Evolutionary conservation across 768 basidiomycete genomes (phyloP), one percentile per base, ranked within the genome.

Genomic region (Flagelloscypha sp.): DNA sequence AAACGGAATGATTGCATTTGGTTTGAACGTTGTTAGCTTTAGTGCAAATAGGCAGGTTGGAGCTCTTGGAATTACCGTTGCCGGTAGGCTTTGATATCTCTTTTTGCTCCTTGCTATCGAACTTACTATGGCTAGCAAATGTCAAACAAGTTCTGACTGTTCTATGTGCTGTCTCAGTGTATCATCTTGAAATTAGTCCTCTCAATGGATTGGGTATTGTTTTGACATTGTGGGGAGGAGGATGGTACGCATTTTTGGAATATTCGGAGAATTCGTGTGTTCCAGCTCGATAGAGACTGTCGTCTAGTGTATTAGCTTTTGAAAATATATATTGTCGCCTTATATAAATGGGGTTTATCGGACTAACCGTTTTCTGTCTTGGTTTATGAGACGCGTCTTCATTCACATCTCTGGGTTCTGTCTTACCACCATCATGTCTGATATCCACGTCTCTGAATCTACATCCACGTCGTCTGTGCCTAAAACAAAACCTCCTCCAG

Each of bases 121-220:
- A 50, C 36, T 5, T 23, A 8, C n/a, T 21, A 24, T 42, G 18
- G 12, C 37, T 37, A 85, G 86, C 78, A 35, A 90, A 92, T 55
- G 80, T 94, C 33, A 97, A 97, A 58, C 93, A 95, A 52, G 93
- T 92, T 7, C 55, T 95, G 48, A 94, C 92, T 3, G 78, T 95
- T 38, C 63, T 89, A 7, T 75, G 81, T 28, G 86, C 89, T 1
- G 88, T 98, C 5, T 45, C 68, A 24, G 68, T 98, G 17, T 99
- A 98, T 56, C 60, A 90, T 53, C 59, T 97, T 28, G 72, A 74
- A 3, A 86, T 98, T 55, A 84, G 80, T 7, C 63, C 68, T 16
- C 70, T 70, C 42, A 99, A 99, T 53, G 79, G 72, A 6, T 43
- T 85, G 27, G 95, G 95, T 2, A 93, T 99, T 37, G 23, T 68